These are phyloP conservation scores for Gaeumannomyces sp. DNA, from an alignment of 2,329 filamentous ascomycete species.

Conservation along the genomic window DNA sequence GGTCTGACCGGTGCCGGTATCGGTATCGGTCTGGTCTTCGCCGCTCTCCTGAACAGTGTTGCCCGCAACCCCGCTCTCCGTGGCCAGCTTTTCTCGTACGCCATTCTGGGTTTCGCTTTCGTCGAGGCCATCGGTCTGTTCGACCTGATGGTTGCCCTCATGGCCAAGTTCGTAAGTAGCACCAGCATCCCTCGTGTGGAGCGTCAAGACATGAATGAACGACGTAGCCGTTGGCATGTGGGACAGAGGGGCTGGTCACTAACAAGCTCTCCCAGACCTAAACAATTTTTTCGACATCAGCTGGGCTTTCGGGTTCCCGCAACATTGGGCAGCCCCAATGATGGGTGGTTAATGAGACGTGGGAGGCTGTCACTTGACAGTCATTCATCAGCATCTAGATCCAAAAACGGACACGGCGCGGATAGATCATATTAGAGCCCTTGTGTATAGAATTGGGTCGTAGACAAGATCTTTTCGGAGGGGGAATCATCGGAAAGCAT, in stretches of 20 bases:
- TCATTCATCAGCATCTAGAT: slow-evolving; percentile 5
- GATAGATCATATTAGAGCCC: slow-evolving; percentile 6
- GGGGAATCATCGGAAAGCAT: slow-evolving; percentile 8
- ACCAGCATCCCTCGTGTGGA: not conserved
- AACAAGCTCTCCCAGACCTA: slow-evolving; percentile 19
- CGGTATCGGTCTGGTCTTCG: slow-evolving; percentile 93
- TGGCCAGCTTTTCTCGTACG: slow-evolving; percentile 77
- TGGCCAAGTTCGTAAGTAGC: slow-evolving; percentile 76
- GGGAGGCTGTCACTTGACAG: slow-evolving; percentile 8
- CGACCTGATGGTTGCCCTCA: slow-evolving; percentile 77
- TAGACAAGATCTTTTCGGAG: slow-evolving; percentile 8
- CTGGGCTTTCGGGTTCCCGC: slow-evolving; percentile 7
- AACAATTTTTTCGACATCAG: slow-evolving; percentile 15
- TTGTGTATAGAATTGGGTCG: slow-evolving; percentile 9
- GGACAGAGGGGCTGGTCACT: not conserved
- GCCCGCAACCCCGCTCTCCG: slow-evolving; percentile 92
- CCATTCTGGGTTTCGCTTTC: slow-evolving; percentile 59
- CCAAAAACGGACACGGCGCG: slow-evolving; percentile 8
- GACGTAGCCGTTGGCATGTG: not conserved
- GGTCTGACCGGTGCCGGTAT: slow-evolving; percentile 90
- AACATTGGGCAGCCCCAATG: slow-evolving; percentile 9
- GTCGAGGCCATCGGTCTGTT: slow-evolving; percentile 56
- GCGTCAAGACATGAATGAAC: not conserved
- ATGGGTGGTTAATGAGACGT: slow-evolving; percentile 11
- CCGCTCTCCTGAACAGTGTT: slow-evolving; percentile 79